A percentile compares a stretch with the other conserved stretches of the same genome.
phyloP scores from a whole-genome alignment of 768 basidiomycete genomes.

The Sutorius australiensis region DNA sequence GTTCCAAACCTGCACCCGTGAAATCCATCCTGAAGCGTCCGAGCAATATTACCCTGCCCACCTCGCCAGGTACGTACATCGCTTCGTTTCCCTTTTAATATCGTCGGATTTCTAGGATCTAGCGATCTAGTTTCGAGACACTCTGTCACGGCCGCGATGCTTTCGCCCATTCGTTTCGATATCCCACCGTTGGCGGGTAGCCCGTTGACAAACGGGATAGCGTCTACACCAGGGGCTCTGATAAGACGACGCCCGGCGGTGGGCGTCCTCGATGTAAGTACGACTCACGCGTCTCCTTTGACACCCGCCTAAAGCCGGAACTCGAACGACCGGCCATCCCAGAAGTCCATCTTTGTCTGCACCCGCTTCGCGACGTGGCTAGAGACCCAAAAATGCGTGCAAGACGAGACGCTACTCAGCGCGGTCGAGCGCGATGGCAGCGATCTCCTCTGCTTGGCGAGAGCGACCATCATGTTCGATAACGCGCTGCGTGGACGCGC shows the following conservation, averaged over 20 bases:
- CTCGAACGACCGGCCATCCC: not conserved
- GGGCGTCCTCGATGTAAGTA: conserved; percentile 12
- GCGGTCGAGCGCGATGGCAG: conserved; percentile 25
- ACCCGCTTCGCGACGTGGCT: conserved; percentile 18
- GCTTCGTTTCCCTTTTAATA: not conserved
- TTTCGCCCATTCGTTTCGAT: not conserved
- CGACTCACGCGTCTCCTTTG: not conserved
- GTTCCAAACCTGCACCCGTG: not conserved
- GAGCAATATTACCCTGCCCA: not conserved
- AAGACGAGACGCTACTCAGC: not conserved
- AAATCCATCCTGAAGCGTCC: conserved; percentile 1
- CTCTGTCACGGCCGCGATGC: too few relatives aligned
- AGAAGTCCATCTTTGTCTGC: conserved; percentile 13
- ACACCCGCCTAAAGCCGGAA: not conserved
- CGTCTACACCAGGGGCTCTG: not conserved
- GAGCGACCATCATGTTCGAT: conserved; percentile 18
- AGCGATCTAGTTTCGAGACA: not conserved
- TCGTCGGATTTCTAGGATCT: not conserved
- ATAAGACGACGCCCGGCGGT: not conserved
- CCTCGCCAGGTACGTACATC: conserved; percentile 8
- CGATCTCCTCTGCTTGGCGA: conserved; percentile 16
- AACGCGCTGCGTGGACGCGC: conserved; percentile 9
- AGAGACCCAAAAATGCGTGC: conserved; percentile 7
- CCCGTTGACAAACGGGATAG: not conserved
- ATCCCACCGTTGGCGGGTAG: too few relatives aligned